phyloP scores from a whole-genome alignment of 108 stramenopile genomes.

The Nannochloropsis gaditana region DNA sequence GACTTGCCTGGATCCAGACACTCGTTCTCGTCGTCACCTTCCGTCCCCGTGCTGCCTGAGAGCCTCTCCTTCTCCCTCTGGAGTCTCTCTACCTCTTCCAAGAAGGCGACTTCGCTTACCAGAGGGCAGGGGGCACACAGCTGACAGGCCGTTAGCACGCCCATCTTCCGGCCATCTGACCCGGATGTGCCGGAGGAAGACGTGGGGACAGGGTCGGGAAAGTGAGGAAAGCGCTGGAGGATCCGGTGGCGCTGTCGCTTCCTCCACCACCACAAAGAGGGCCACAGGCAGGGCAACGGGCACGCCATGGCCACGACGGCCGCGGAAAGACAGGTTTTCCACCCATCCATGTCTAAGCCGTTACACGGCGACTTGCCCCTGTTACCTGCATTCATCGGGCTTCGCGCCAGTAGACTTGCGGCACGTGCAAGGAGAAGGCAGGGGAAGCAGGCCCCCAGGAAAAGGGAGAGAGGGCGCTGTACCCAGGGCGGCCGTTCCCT shows the following conservation, averaged over 20 bases:
- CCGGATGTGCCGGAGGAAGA: too few species aligned
- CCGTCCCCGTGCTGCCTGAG: too few species aligned
- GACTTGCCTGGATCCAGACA: too few species aligned
- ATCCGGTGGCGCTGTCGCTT: background rate
- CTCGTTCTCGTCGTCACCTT: too few species aligned
- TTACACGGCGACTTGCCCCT: background rate
- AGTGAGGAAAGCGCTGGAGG: background rate
- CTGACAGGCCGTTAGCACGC: background rate
- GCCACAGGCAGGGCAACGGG: conserved; percentile 15
- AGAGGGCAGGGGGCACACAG: background rate
- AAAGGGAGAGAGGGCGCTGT: too few species aligned
- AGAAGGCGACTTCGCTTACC: background rate
- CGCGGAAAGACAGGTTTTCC: background rate
- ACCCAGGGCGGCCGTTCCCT: too few species aligned
- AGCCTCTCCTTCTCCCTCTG: background rate
- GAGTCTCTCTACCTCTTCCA: background rate
- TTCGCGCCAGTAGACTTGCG: background rate
- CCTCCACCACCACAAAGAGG: background rate
- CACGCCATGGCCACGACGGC: background rate
- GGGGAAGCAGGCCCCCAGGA: background rate
- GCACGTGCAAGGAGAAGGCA: background rate
- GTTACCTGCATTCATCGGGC: background rate
- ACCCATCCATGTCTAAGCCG: background rate
- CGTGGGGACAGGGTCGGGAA: background rate
- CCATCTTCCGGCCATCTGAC: too few species aligned